Percentiles rank a stretch among this genome's conserved stretches.
Evolutionary conservation across 495 filamentous ascomycete species (phyloP).

Genomic region (Talaromyces wortmannii): DNA sequence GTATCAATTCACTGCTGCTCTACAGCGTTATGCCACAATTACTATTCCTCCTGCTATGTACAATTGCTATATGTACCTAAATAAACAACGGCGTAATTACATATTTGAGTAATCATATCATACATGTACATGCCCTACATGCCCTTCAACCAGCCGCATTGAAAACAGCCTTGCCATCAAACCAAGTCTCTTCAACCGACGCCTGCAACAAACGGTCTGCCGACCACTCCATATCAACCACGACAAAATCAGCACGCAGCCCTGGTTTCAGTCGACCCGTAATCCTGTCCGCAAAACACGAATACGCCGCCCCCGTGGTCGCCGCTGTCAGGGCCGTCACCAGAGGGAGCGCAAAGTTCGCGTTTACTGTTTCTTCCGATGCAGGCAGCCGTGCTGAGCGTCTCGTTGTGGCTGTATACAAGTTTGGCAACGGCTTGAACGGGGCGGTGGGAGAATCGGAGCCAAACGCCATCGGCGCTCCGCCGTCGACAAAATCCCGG

Average conservation of each 20-base stretch:
- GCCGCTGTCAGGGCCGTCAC: slow-evolving; percentile 46
- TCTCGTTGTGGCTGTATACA: slow-evolving; percentile 56
- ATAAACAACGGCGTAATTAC: too few species aligned
- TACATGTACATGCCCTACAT: background rate
- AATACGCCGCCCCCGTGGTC: slow-evolving; percentile 51
- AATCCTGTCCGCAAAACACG: slow-evolving; percentile 47
- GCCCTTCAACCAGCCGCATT: background rate
- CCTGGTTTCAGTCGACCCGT: slow-evolving; percentile 42
- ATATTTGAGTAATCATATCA: too few species aligned
- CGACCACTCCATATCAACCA: slow-evolving; percentile 52
- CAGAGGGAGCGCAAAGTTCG: slow-evolving; percentile 43
- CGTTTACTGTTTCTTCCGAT: slow-evolving; percentile 41
- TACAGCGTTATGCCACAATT: too few species aligned
- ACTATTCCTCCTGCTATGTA: too few species aligned
- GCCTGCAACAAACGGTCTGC: slow-evolving; percentile 44
- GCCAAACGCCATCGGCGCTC: slow-evolving; percentile 49
- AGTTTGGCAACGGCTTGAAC: slow-evolving; percentile 46
- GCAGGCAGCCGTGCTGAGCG: slow-evolving; percentile 44
- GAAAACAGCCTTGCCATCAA: slow-evolving; percentile 42
- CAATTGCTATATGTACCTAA: too few species aligned
- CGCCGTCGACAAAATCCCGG: slow-evolving; percentile 47
- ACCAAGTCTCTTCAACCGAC: slow-evolving; percentile 49
- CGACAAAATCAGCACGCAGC: slow-evolving; percentile 48
- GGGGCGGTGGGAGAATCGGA: slow-evolving; percentile 56
- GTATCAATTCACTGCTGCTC: too few species aligned